Evolutionary conservation across 805 yeast genomes (phyloP).

Genomic region (Phaffomyces antillensis): DNA sequence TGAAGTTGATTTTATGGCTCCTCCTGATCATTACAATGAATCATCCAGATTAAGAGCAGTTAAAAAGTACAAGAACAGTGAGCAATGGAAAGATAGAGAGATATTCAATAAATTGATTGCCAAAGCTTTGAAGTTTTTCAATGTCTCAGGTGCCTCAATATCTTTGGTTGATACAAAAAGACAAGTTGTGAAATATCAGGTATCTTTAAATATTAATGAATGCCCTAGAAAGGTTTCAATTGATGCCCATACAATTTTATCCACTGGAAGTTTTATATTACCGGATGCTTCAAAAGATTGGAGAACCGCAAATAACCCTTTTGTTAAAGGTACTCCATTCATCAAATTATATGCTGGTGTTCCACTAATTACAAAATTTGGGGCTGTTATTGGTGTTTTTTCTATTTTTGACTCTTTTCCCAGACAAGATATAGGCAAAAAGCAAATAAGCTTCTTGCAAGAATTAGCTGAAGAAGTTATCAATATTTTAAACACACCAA

Average conservation of each 20-base stretch:
- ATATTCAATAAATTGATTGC: constrained; percentile 33
- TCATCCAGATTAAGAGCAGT: constrained; percentile 37
- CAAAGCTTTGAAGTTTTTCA: constrained; percentile 34
- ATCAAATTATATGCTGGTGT: constrained; percentile 62
- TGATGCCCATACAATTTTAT: constrained; percentile 63
- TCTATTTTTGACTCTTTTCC: constrained; percentile 49
- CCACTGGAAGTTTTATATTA: constrained; percentile 46
- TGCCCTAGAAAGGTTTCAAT: constrained; percentile 51
- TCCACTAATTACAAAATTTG: constrained; percentile 38
- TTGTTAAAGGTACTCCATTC: constrained; percentile 54
- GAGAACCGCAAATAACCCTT: constrained; percentile 57
- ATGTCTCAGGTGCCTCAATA: constrained; percentile 47
- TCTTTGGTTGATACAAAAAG: constrained; percentile 45
- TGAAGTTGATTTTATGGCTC: constrained; percentile 40
- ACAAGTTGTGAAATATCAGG: constrained; percentile 44
- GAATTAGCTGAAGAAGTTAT: constrained; percentile 35
- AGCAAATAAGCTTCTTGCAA: constrained; percentile 30
- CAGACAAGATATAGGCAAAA: constrained; percentile 30
- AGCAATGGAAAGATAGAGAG: constrained; percentile 42
- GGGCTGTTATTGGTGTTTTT: constrained; percentile 47
- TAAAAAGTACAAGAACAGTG: constrained; percentile 29
- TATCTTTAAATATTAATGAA: constrained; percentile 39
- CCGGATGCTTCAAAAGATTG: constrained; percentile 62
- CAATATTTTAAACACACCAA: constrained; percentile 32
- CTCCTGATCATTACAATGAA: constrained; percentile 56